These are phyloP conservation scores for Cardiosporidium cionae DNA, from an alignment of 169 alveolate species.

Conservation along the genomic window DNA sequence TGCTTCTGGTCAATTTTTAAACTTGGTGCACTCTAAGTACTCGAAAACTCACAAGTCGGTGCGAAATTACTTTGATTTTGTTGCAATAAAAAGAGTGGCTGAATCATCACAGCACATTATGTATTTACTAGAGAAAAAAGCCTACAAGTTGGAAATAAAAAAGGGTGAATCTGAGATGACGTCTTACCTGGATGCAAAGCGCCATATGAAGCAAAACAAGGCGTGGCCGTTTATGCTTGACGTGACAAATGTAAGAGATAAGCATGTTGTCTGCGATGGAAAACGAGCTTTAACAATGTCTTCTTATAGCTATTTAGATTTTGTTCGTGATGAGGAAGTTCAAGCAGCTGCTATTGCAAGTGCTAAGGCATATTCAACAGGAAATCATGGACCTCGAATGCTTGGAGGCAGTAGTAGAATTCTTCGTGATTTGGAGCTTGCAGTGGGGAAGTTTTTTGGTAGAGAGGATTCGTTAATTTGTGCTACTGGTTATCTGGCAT, in stretches of 20 bases:
- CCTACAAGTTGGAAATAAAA: slow-evolving; percentile 39
- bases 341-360: slow-evolving; percentile 56
- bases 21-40: background rate
- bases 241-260: slow-evolving; percentile 43
- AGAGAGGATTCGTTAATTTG: slow-evolving; percentile 50
- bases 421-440: slow-evolving; percentile 47
- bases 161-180: slow-evolving; percentile 44
- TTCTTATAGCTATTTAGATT: slow-evolving; percentile 55
- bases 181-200: slow-evolving; percentile 52
- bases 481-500: slow-evolving; percentile 57
- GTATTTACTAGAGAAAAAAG: slow-evolving; percentile 38
- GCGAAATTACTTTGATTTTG: slow-evolving; percentile 8
- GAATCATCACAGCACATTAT: slow-evolving; percentile 48
- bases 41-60: too few relatives aligned
- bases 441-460: slow-evolving; percentile 48
- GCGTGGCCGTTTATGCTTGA: slow-evolving; percentile 56
- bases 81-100: slow-evolving; percentile 29
- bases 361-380: slow-evolving; percentile 52
- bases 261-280: slow-evolving; percentile 44
- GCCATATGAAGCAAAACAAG: slow-evolving; percentile 24
- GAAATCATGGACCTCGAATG: slow-evolving; percentile 66
- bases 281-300: slow-evolving; percentile 45
- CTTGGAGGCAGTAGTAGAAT: slow-evolving; percentile 56
- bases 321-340: slow-evolving; percentile 50
- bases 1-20: background rate